phyloP scores from a whole-genome alignment of 1,284 basidiomycete genomes.

The Pseudozyma flocculosa region DNA sequence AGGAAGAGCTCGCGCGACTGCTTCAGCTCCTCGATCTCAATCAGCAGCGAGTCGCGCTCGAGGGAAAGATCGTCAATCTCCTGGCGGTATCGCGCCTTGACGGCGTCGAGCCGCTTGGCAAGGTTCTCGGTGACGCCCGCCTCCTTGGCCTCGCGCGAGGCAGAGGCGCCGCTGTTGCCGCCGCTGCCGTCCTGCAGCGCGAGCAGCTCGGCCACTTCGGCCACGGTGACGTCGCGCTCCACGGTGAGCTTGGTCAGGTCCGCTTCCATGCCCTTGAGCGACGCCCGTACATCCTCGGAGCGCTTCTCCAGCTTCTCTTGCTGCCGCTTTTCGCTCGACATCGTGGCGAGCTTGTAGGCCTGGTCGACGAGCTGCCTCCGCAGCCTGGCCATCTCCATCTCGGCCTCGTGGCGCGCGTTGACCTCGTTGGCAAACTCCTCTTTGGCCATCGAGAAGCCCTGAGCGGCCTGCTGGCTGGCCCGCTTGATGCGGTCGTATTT shows the following conservation, averaged over 20 bases:
- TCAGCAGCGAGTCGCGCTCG: constrained; percentile 73
- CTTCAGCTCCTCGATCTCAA: constrained; percentile 84
- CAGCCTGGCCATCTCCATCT: constrained; percentile 83
- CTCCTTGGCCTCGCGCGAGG: constrained; percentile 13
- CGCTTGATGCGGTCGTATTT: constrained; percentile 80
- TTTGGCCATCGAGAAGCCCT: constrained; percentile 85
- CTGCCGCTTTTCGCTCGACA: constrained; percentile 71
- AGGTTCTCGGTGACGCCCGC: constrained; percentile 69
- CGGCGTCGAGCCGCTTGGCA: constrained; percentile 80
- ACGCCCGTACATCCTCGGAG: constrained; percentile 75
- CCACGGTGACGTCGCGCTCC: constrained; percentile 85
- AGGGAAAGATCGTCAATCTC: constrained; percentile 81
- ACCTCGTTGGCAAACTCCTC: constrained; percentile 90
- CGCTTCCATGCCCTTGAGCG: constrained; percentile 75
- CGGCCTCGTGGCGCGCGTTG: constrained; percentile 80
- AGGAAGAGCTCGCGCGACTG: constrained; percentile 81
- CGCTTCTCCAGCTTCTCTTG: constrained; percentile 75
- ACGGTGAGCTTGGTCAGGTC: constrained; percentile 83
- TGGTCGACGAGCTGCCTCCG: constrained; percentile 84
- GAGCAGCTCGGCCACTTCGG: constrained; percentile 87
- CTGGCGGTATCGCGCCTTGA: constrained; percentile 82
- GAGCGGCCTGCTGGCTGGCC: constrained; percentile 82
- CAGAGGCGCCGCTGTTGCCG: constrained; percentile 6
- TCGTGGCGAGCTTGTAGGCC: constrained; percentile 76
- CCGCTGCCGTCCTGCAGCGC: constrained; percentile 65